phyloP scores from a whole-genome alignment of 305 asterid genomes.

The Solanum hybrid region DNA sequence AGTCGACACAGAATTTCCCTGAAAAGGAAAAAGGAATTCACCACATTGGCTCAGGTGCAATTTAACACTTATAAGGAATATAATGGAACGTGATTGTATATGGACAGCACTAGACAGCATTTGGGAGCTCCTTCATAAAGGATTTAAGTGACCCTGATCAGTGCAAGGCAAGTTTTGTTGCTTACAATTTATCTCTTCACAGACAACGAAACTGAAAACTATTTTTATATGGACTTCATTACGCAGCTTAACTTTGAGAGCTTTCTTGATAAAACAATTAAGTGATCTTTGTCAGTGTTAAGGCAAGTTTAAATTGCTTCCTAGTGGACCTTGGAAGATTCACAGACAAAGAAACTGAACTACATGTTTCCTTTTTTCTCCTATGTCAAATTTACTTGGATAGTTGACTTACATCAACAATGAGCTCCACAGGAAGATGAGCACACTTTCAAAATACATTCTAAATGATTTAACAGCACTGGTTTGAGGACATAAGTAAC shows the following conservation, averaged over 20 bases:
- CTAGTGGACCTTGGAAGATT: not conserved
- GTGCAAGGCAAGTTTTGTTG: not conserved
- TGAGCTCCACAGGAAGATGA: not conserved
- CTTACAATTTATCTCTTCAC: not conserved
- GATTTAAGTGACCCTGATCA: not conserved
- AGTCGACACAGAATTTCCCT: conserved; percentile 96
- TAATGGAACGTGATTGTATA: not conserved
- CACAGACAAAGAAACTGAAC: not conserved
- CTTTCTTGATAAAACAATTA: not conserved
- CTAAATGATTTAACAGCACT: not conserved
- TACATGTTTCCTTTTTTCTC: not conserved
- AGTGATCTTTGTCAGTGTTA: not conserved
- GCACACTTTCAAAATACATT: not conserved
- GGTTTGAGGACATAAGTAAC: not conserved
- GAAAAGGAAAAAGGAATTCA: conserved; percentile 21
- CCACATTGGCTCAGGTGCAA: conserved; percentile 3
- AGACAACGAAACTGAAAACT: not conserved
- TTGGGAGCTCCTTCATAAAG: not conserved
- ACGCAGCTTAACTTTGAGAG: not conserved
- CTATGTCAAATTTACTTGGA: not conserved
- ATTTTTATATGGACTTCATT: not conserved
- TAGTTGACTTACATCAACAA: not conserved
- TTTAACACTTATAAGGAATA: not conserved
- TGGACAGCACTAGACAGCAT: not conserved
- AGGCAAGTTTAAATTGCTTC: conserved; percentile 1